These are phyloP conservation scores for Chloranthus sessilifolius DNA, from an alignment of 164 flowering plant species.

Conservation along the genomic window DNA sequence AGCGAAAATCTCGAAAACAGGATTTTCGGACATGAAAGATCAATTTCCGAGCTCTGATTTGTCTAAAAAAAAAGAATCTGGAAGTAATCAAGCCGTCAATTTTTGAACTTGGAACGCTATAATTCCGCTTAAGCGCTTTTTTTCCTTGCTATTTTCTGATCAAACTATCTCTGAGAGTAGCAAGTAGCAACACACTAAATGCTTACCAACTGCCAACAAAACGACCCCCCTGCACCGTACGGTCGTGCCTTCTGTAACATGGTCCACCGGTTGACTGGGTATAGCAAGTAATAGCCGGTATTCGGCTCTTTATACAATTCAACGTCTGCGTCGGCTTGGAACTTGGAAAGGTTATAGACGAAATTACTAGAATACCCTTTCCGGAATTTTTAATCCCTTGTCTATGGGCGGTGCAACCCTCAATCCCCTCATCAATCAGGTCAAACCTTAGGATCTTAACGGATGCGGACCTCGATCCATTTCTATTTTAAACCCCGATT, in stretches of 20 bases:
- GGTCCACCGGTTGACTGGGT: constrained; percentile 16
- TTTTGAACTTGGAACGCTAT: neutral
- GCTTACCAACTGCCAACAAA: constrained; percentile 63
- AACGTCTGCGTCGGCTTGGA: no score
- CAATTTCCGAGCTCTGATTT: constrained; percentile 2
- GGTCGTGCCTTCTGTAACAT: constrained; percentile 19
- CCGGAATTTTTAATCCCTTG: no score
- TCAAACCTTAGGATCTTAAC: neutral
- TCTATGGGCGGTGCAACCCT: neutral
- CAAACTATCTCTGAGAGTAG: no score
- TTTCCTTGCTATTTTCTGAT: no score
- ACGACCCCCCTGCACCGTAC: constrained; percentile 46
- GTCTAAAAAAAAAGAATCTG: constrained; percentile 1
- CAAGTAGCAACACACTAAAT: constrained; percentile 33
- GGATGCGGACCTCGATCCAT: no score
- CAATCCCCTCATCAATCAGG: neutral
- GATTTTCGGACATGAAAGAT: neutral
- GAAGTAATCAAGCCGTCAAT: neutral
- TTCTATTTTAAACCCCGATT: no score
- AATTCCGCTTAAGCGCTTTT: neutral
- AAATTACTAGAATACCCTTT: no score
- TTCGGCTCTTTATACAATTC: no score
- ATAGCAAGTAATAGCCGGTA: constrained; percentile 9
- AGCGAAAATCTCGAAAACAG: neutral
- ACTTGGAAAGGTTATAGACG: no score